Evolutionary conservation across 805 yeast species (phyloP), one percentile per base, ranked within the genome.

Genomic region (Zygosaccharomyces kombuchaensis): DNA sequence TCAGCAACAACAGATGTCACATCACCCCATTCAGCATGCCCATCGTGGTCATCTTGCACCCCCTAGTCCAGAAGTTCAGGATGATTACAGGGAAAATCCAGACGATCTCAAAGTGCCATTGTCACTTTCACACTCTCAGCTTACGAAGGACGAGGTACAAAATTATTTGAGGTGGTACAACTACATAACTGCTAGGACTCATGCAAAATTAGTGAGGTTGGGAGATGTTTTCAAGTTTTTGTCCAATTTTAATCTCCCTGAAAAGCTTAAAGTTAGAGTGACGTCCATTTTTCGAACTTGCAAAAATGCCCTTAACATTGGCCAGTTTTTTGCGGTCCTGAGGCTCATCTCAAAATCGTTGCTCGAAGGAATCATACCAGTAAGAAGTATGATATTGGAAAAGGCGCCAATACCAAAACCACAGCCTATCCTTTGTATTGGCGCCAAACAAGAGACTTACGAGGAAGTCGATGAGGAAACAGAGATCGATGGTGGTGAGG

Each of bases 81-180:
- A 27, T 13, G 45, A 30, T 2, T 58, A 61, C 42, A 21, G 32
- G n/a, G 67, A 66, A 44, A 45, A 64, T 6, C 49, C 59, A 5
- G 69, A 68, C 19, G 78, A 76, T 37, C 50, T 68, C 7, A 54
- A 68, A 9, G 74, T 81, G 2, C 87, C 90, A 0, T 64, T 85
- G 41, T 78, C 88, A 2, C 66, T 86, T n/a, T 72, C 82, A 1
- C 75, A 78, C 1, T 77, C 75, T 38, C 87, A 87, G 47, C 73
- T 91, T 37, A 77, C 96, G 0, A 74, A 75, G 14, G 85, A 84
- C 46, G 99, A 91, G 65, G 77, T 81, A 9, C 80, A 83, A 57
- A 85, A 96, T 1, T 91, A 91, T 65, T 77, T 91, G 55, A 73
- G 96, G 53, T 91, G 99, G 99, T 91, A 90, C 64, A 84, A 88